phyloP scores from a whole-genome alignment of 345 rosid species.

The Arabidopsis arenosa region DNA sequence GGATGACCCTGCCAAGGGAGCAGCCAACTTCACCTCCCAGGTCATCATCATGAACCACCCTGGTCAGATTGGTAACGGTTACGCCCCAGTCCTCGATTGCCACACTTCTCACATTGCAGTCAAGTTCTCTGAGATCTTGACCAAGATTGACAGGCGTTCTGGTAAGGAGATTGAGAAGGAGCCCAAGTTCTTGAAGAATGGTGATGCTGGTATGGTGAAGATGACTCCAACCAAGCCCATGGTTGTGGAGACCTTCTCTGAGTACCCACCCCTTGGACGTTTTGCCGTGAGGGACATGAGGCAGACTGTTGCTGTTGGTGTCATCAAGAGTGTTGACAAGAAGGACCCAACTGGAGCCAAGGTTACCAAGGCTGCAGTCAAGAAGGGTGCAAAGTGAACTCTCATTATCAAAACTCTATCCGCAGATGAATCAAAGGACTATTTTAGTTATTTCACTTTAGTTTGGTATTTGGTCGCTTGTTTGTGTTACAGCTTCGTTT shows the following conservation, averaged over 20 bases:
- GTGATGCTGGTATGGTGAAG: conserved; percentile 81
- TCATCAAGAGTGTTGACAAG: conserved; percentile 85
- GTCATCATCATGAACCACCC: conserved; percentile 97
- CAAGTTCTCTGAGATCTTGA: conserved; percentile 67
- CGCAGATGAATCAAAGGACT: not conserved
- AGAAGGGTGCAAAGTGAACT: conserved; percentile 79
- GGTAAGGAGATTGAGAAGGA: conserved; percentile 87
- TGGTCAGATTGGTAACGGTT: conserved; percentile 88
- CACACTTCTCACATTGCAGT: conserved; percentile 91
- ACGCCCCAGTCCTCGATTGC: conserved; percentile 86
- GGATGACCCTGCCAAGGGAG: conserved; percentile 87
- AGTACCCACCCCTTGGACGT: conserved; percentile 80
- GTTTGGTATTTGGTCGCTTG: not conserved
- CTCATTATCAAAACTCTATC: not conserved
- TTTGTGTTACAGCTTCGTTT: not conserved
- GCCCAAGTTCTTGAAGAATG: conserved; percentile 84
- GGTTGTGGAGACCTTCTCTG: conserved; percentile 87
- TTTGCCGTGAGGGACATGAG: conserved; percentile 93
- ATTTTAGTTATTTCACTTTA: not conserved
- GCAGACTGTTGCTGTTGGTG: conserved; percentile 78
- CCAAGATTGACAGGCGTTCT: conserved; percentile 78
- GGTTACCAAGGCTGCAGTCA: conserved; percentile 83
- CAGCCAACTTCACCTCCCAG: conserved; percentile 80
- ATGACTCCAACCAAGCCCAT: conserved; percentile 91
- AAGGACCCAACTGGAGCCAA: conserved; percentile 81